Base-by-base conservation (phyloP, 2,329 filamentous ascomycete genomes). In the Cryphonectria nitschkei region DNA sequence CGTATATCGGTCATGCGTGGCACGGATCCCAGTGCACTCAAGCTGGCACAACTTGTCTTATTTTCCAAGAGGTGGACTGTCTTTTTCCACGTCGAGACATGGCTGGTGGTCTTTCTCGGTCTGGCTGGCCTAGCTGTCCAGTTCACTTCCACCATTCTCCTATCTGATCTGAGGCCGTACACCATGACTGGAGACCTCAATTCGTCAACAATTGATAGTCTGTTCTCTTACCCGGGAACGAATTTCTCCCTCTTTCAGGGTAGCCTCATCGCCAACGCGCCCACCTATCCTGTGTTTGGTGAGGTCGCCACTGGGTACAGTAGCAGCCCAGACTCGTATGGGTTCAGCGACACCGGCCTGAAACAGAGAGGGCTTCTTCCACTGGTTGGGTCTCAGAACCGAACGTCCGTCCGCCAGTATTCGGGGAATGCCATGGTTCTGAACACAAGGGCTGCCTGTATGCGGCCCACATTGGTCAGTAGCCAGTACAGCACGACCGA, bases 401-500 rank as follows among this genome's bases (percentile, higher is more conserved):
- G 68, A 60, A 62, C 43, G 0, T 70, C 68, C 16, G 56, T 70
- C 8, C 68, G 68, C 5, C 39, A 70, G 32, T 70, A 70, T 11
- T 46, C 41, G 2, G 68, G 68, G 8, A 62, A 29, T 43, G 41
- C 22, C 8, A 62, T 67, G 43, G 63, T 67, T 0, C 32, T 70
- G 52, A 70, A n/a, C 63, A 62, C 68, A 5, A 50, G 43, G 32
- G 68, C 54, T 0, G 68, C 68, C 13, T 70, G 68, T n/a, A 70
- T 70, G 68, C 68, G 41, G 41, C 63, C 67, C 1, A 9, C 6
- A 3, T 32, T 68, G 1, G 19, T 41, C 22, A 22, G 16, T 60
- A 4, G 26, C 22, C 8, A 37, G 32, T 39, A 43, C 37, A 58
- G 58, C 43, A 22, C 16, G 2, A 37, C 26, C 19, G 56, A 37